Evolutionary conservation across 306 rosid species (phyloP).

Genomic region (Senna siamea): DNA sequence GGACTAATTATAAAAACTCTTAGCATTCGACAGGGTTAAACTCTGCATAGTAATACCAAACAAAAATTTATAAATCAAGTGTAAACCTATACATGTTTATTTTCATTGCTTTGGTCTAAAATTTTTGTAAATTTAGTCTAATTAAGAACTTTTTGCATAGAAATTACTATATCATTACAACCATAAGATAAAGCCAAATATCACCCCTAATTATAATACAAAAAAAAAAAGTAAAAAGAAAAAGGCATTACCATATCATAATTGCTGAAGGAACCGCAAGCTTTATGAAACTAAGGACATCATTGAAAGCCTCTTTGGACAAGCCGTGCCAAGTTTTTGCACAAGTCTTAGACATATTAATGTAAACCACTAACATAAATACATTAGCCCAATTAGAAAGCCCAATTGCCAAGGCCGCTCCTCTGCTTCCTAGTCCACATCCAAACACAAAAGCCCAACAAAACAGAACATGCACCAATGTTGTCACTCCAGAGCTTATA

Average conservation of each 20-base stretch:
- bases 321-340: slow-evolving; percentile 61
- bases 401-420: slow-evolving; percentile 60
- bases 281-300: slow-evolving; percentile 50
- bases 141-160: too few species aligned
- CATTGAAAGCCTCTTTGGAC: slow-evolving; percentile 56
- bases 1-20: too few species aligned
- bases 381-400: slow-evolving; percentile 60
- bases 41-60: too few species aligned
- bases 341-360: slow-evolving; percentile 47
- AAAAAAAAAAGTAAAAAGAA: not conserved
- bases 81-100: too few species aligned
- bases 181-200: too few species aligned
- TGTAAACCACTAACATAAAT: slow-evolving; percentile 46
- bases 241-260: slow-evolving; percentile 56
- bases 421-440: slow-evolving; percentile 49
- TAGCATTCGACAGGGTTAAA: too few species aligned
- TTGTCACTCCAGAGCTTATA: slow-evolving; percentile 54
- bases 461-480: slow-evolving; percentile 48
- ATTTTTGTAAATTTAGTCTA: too few species aligned
- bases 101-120: too few species aligned
- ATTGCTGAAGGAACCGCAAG: slow-evolving; percentile 67
- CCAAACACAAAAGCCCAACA: slow-evolving; percentile 59
- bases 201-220: not conserved
- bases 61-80: too few species aligned
- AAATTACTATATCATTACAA: too few species aligned